Base-by-base conservation (phyloP, 2,329 filamentous ascomycete species). In the Neodidymelliopsis sp. region DNA sequence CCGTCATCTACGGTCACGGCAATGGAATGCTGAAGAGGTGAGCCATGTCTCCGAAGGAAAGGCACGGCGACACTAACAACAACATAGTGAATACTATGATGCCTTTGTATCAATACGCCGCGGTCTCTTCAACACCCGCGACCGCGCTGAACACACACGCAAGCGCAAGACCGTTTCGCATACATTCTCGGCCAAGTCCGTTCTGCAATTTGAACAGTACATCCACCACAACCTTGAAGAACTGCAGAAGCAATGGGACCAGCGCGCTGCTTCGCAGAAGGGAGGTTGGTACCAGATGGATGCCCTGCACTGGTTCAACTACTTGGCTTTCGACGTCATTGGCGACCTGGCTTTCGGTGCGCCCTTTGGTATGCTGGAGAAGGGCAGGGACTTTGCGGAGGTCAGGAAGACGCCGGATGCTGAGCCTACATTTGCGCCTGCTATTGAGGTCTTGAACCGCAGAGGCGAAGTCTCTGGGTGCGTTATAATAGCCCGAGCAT, bases 161-260 rank as follows among this genome's bases (percentile, higher is more conserved):
- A 97, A 96, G 81, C 84, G 91, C 64, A 96, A 96, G 81, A 87
- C 90, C 2, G 84, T 96, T 36, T 86, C 89, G 1, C 90, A 96
- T 72, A 94, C 90, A 23, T 96, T 96, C 75, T 89, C 86, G 11
- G 81, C 87, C 53, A 95, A 93, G 75, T 89, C 84, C 8, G 82
- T 96, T 43, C 81, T 81, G 50, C 86, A 96, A 69, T 95, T 96
- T 67, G 91, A 96, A 76, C 89, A 91, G 40, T 96, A 93, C 73
- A 93, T 96, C 60, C 87, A 90, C 67, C 77, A 81, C 57, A 96
- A 95, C 70, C 80, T 96, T 3, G 84, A 88, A 49, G 75, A 85
- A 11, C 89, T 96, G 49, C 84, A 89, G 18, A 77, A 78, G 51
- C 85, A 91, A 69, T 90, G 91, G 82, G 88, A 90, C 65, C 77